phyloP scores from a whole-genome alignment of 768 basidiomycete species.

The Collybiopsis confluens region DNA sequence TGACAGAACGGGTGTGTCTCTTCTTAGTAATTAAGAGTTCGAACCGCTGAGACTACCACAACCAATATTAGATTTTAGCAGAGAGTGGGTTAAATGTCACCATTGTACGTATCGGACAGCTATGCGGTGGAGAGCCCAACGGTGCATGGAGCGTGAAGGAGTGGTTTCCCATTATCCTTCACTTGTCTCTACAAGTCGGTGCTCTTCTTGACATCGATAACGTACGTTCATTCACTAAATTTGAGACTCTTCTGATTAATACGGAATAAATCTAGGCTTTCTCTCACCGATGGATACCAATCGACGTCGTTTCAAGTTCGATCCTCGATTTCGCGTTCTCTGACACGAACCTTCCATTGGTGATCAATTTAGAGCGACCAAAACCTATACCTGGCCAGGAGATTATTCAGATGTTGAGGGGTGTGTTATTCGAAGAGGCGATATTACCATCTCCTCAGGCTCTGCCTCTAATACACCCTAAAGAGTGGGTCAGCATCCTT shows the following conservation, averaged over 20 bases:
- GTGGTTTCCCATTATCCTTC: constrained; percentile 33
- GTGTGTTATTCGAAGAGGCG: neutral
- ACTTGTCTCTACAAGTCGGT: constrained; percentile 25
- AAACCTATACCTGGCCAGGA: constrained; percentile 4
- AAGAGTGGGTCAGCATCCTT: neutral
- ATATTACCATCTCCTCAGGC: neutral
- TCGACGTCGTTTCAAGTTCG: neutral
- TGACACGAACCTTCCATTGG: neutral
- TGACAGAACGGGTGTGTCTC: constrained; percentile 32
- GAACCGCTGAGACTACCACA: neutral
- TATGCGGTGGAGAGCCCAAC: constrained; percentile 26
- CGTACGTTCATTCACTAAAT: constrained; percentile 17
- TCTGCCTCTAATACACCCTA: neutral
- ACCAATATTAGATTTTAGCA: constrained; percentile 12
- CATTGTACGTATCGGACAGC: constrained; percentile 28
- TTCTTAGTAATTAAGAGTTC: neutral
- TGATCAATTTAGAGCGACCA: constrained; percentile 12
- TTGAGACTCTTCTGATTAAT: neutral
- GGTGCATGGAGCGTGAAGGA: constrained; percentile 33
- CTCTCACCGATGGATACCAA: constrained; percentile 13
- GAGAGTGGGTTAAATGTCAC: constrained; percentile 14
- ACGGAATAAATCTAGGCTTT: constrained; percentile 20
- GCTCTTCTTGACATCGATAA: constrained; percentile 22
- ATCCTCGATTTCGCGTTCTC: constrained; percentile 10
- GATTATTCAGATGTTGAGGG: neutral